phyloP scores from a whole-genome alignment of 768 basidiomycete genomes.

The Boletus reticuloceps region DNA sequence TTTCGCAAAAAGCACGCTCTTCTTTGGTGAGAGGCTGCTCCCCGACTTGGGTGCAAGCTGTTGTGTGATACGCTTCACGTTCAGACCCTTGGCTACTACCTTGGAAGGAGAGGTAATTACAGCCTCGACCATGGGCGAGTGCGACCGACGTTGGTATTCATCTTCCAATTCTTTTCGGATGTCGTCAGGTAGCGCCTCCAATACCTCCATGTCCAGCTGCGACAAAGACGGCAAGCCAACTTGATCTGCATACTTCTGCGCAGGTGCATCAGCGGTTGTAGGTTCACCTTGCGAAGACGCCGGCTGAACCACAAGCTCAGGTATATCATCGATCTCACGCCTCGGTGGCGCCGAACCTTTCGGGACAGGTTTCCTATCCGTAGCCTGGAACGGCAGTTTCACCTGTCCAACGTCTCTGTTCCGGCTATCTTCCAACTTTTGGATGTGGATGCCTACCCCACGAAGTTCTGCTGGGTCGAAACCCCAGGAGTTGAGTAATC shows the following conservation, averaged over 20 bases:
- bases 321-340: slow-evolving; percentile 2
- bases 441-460: slow-evolving; percentile 88
- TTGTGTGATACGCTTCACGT: slow-evolving; percentile 57
- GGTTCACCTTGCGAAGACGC: slow-evolving; percentile 34
- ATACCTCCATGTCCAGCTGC: slow-evolving; percentile 69
- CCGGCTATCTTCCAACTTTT: slow-evolving; percentile 69
- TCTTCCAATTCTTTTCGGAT: slow-evolving; percentile 65
- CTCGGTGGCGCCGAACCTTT: slow-evolving; percentile 1
- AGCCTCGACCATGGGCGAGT: slow-evolving; percentile 40
- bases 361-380: slow-evolving; percentile 1
- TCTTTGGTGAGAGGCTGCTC: slow-evolving; percentile 37
- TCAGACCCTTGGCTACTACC: slow-evolving; percentile 34
- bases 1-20: slow-evolving; percentile 38
- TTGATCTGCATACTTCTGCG: slow-evolving; percentile 10
- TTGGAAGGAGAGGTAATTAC: slow-evolving; percentile 10
- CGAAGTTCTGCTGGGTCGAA: slow-evolving; percentile 87
- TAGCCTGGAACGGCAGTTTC: slow-evolving; percentile 53
- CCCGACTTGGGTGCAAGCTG: slow-evolving; percentile 60
- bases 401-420: slow-evolving; percentile 52
- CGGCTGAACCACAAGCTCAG: slow-evolving; percentile 29
- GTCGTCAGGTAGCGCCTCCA: slow-evolving; percentile 68
- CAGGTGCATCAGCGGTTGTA: background rate
- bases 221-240: slow-evolving; percentile 67
- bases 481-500: slow-evolving; percentile 64
- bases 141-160: slow-evolving; percentile 63